Evolutionary conservation across 2,329 filamentous ascomycete species (phyloP), one percentile per base, ranked within the genome.

Genomic region (Aspergillus terreus): DNA sequence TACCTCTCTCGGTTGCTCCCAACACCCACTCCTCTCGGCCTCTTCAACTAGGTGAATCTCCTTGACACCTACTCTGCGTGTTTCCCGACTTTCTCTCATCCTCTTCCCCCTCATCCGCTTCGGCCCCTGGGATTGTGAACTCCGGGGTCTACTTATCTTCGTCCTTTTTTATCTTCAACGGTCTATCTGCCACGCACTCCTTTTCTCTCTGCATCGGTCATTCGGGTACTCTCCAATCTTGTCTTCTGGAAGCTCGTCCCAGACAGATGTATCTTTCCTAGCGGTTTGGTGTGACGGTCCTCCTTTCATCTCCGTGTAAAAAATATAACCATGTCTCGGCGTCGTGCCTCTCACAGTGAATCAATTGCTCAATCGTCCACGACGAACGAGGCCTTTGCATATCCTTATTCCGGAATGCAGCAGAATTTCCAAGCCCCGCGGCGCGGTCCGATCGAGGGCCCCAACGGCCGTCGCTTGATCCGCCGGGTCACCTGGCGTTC

Each of bases 401-500:
- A 71, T 58, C 65, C 68, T 2, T 70, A 64, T 53, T 60, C 60
- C 54, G 56, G 57, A 49, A 58, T 58, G 50, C 59, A 64, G 38
- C 57, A 60, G 47, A 53, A 55, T 32, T 53, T 54, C 25, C 55
- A 53, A 46, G 58, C 58, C 38, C 64, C 56, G 49, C 68, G 65
- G 45, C 64, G 68, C 40, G 70, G 68, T 9, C 70, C 69, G 42
- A 71, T 72, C 55, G 70, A 72, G 55, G 69, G 68, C n/a, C 70
- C 70, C 32, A 63, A 68, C 59, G 70, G 70, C 53, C 67, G 69
- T 38, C 63, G 68, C 46, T 58, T 72, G 36, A 69, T 70, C 53
- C 69, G 70, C 30, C 64, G 70, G 55, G 69, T 72, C 57, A 72
- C 70, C 57, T 73, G 70, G 70, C 69, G 71, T 33, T 72, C 70